Conservation (phyloP, 176 grass and related monocot species). For the Miscanthus lutarioriparius region DNA sequence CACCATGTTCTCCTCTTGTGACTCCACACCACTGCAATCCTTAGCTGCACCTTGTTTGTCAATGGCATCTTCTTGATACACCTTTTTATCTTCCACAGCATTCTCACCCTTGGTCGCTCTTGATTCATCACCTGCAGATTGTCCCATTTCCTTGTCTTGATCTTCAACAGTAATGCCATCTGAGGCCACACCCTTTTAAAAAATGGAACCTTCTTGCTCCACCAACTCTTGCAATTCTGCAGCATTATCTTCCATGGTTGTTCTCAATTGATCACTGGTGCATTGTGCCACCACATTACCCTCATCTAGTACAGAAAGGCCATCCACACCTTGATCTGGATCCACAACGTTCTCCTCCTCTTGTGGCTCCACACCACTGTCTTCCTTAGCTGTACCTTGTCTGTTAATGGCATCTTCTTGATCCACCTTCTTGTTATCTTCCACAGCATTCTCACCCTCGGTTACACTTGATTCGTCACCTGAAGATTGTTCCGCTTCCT, state of each 20-base stretch:
- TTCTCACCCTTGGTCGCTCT: background rate
- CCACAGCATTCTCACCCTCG: background rate
- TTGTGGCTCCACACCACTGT: background rate
- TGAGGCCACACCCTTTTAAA: background rate
- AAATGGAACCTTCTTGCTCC: constrained; percentile 1
- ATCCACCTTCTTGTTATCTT: background rate
- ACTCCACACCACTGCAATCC: background rate
- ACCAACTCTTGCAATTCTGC: background rate
- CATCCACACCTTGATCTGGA: background rate
- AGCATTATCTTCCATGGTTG: background rate
- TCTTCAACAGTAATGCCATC: constrained; percentile 10
- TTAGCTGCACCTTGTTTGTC: background rate
- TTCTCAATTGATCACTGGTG: background rate
- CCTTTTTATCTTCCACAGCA: background rate
- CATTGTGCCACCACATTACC: background rate
- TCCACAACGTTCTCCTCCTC: background rate
- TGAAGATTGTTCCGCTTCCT: background rate
- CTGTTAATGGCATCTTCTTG: background rate
- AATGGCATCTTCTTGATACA: background rate
- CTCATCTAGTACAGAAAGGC: background rate
- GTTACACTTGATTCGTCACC: background rate
- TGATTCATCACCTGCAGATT: background rate
- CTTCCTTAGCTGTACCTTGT: background rate
- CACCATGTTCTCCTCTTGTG: background rate
- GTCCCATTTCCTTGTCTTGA: constrained; percentile 5